A percentile compares a stretch with the other conserved stretches of the same genome.
Conservation (phyloP, 257 asterid genomes). For the Nicotiana attenuata region DNA sequence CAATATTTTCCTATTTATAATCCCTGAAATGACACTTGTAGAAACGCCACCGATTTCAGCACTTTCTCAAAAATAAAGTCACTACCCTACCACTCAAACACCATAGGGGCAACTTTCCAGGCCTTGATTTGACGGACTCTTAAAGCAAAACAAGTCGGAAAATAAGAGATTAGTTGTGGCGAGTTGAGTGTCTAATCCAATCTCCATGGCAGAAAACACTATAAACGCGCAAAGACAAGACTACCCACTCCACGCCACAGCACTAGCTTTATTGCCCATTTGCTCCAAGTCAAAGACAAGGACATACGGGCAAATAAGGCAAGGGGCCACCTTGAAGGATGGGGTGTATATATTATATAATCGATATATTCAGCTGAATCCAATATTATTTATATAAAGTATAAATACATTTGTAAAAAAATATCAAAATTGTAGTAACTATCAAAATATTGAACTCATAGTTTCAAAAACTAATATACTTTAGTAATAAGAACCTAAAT, state of each 20-base stretch:
- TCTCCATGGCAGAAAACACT: neutral
- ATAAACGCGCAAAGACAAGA: neutral
- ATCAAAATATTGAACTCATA: too few relatives aligned
- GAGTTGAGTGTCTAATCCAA: constrained; percentile 1
- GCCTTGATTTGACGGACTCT: neutral
- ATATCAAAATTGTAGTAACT: too few relatives aligned
- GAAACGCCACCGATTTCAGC: neutral
- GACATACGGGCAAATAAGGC: constrained; percentile 4
- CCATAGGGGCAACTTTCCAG: neutral
- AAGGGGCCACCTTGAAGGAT: neutral
- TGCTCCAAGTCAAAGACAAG: neutral
- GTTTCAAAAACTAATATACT: too few relatives aligned
- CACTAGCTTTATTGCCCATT: neutral
- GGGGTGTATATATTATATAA: too few relatives aligned
- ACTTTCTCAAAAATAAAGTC: neutral
- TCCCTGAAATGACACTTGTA: constrained; percentile 6
- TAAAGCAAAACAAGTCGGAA: neutral
- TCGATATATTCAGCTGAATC: too few relatives aligned
- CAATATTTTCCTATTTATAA: neutral
- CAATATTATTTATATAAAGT: too few relatives aligned
- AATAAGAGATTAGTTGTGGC: neutral
- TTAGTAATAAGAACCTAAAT: too few relatives aligned
- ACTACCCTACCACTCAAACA: neutral
- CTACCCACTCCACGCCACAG: neutral
- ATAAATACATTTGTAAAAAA: too few relatives aligned